Evolutionary conservation across 1,284 basidiomycete genomes (phyloP).

Genomic region (Wallemia hederae): DNA sequence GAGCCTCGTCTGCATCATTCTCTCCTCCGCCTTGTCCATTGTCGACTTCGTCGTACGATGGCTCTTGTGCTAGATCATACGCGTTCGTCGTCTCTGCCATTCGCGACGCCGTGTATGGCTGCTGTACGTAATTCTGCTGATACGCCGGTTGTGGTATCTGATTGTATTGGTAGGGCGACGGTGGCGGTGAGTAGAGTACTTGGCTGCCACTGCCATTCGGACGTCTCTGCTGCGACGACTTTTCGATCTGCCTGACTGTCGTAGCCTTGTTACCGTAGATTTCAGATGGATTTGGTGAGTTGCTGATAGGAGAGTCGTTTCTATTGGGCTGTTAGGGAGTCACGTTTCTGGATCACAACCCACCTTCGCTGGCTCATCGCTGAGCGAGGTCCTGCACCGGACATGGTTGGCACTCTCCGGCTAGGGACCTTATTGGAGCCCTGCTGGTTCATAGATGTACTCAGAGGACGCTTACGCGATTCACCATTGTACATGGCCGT

Average conservation of each 20-base stretch:
- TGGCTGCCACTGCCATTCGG: neutral
- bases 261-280: neutral
- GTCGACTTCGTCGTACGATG: conserved; percentile 4
- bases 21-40: conserved; percentile 5
- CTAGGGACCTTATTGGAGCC: neutral
- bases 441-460: neutral
- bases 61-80: neutral
- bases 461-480: neutral
- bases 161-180: neutral
- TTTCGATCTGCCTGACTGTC: neutral
- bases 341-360: neutral
- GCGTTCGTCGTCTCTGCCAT: neutral
- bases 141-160: neutral
- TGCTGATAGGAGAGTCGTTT: neutral
- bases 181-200: neutral
- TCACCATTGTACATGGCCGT: neutral
- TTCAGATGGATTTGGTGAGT: neutral
- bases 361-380: neutral
- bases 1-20: conserved; percentile 32
- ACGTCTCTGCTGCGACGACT: neutral
- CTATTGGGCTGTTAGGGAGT: neutral
- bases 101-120: neutral
- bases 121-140: neutral
- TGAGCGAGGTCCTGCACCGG: neutral
- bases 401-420: neutral